Evolutionary conservation across 2,329 filamentous ascomycete genomes (phyloP).

Genomic region (Sclerotinia glacialis): DNA sequence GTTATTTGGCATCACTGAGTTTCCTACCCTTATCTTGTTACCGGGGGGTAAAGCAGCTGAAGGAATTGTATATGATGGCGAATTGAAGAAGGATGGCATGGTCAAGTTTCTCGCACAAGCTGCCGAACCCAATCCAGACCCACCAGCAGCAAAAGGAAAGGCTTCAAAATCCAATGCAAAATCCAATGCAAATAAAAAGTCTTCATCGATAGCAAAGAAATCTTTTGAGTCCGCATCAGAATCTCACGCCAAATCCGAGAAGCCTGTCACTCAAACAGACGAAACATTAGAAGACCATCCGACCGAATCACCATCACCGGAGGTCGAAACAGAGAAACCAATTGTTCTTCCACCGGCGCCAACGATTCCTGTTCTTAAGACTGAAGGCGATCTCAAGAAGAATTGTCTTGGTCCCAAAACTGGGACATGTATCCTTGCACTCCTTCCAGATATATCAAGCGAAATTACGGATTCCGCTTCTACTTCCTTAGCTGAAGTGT

Average conservation of each 20-base stretch:
- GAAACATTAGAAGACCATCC: conserved; percentile 51
- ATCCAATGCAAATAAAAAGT: conserved; percentile 40
- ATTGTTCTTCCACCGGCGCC: conserved; percentile 52
- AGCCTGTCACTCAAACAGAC: conserved; percentile 48
- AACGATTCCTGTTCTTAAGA: conserved; percentile 63
- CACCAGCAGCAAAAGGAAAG: conserved; percentile 50
- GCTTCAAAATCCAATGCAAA: conserved; percentile 45
- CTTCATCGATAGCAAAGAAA: conserved; percentile 43
- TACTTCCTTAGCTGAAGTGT: conserved; percentile 65
- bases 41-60: conserved; percentile 65
- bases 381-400: conserved; percentile 61
- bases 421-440: conserved; percentile 76
- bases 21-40: conserved; percentile 77
- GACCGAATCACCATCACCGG: conserved; percentile 48
- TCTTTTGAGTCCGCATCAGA: conserved; percentile 50
- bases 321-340: conserved; percentile 43
- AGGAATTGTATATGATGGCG: conserved; percentile 71
- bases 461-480: conserved; percentile 52
- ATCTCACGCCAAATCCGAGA: conserved; percentile 50
- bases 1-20: conserved; percentile 72
- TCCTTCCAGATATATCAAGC: conserved; percentile 53
- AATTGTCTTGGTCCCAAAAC: conserved; percentile 74
- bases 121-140: conserved; percentile 75
- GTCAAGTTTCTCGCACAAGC: conserved; percentile 78
- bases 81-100: conserved; percentile 80